Base-by-base conservation (phyloP, 1,284 basidiomycete genomes). In the Boletus sp. region DNA sequence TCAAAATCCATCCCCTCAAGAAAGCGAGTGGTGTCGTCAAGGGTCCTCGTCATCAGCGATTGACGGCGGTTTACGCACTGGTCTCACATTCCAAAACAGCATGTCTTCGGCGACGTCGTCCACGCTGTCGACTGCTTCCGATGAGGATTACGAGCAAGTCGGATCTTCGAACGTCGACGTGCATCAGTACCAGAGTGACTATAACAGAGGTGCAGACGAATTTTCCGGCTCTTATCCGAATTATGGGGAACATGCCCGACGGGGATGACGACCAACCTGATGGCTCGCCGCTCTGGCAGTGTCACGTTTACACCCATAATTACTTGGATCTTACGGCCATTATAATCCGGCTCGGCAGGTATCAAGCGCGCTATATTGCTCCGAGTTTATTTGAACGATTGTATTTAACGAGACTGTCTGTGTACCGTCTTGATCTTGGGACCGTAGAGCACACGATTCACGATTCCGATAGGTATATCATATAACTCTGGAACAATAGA, bases 391-490 rank as follows among this genome's bases (percentile, higher is more conserved):
- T 47, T 16, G 44, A 34, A 41, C 27, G 29, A 34, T 47, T 36
- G 14, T 64, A 68, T 64, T 61, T 65, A 59, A 48, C 4, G 49
- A 42, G 48, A 41, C 14, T 12, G 46, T 40, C 42, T 46, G 29
- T 38, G 53, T 52, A 48, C 46, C 38, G 44, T 50, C 38, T 57
- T 53, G 42, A 40, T 40, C 41, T 44, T 55, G 33, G 62, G 66
- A 19, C 67, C 60, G 56, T 87, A 88, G 29, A 85, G 59, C 34
- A 83, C 76, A 35, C 85, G 81, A 60, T 91, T 91, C 17, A 91
- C 86, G 38, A 91, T 61, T 36, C 85, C 84, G 51, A 91, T 83
- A 3, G 91, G 91, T 54, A 92, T 78, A 66, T 93, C 91, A 60
- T 88, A 85, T 22, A 85, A 70, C 54, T 83, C 80, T 7, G 85